Percentiles rank a stretch among this genome's conserved stretches.
phyloP scores from a whole-genome alignment of 352 stramenopile species.

The Globisporangium polare region DNA sequence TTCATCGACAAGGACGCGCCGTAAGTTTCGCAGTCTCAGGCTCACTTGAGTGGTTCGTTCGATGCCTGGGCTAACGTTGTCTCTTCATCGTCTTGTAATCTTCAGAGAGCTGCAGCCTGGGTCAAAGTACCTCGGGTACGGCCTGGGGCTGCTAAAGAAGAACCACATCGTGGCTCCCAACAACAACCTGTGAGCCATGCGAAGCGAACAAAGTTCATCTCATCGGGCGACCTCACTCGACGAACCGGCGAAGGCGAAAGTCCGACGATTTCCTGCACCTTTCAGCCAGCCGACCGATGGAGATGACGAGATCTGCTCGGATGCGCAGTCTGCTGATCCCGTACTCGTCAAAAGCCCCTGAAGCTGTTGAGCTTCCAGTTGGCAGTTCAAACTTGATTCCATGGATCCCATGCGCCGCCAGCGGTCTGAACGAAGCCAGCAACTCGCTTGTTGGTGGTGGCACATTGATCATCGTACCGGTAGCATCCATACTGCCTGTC shows the following conservation, averaged over 20 bases:
- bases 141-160: constrained; percentile 73
- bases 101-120: constrained; percentile 40
- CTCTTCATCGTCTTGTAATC: neutral
- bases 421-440: constrained; percentile 11
- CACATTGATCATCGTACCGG: too few relatives aligned
- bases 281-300: constrained; percentile 43
- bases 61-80: neutral
- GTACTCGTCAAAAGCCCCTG: constrained; percentile 33
- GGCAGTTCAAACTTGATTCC: constrained; percentile 13
- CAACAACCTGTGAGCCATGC: constrained; percentile 24
- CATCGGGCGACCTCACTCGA: neutral
- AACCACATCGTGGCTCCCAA: constrained; percentile 52
- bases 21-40: neutral
- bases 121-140: constrained; percentile 75
- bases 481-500: neutral
- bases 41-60: neutral
- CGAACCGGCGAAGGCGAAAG: constrained; percentile 14
- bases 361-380: neutral
- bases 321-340: constrained; percentile 40
- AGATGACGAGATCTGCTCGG: constrained; percentile 42
- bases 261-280: constrained; percentile 32
- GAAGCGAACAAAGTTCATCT: neutral
- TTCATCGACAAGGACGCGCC: constrained; percentile 9
- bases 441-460: constrained; percentile 4
- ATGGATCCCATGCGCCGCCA: neutral